phyloP scores from a whole-genome alignment of 768 basidiomycete genomes.

The Lyophyllum decastes region DNA sequence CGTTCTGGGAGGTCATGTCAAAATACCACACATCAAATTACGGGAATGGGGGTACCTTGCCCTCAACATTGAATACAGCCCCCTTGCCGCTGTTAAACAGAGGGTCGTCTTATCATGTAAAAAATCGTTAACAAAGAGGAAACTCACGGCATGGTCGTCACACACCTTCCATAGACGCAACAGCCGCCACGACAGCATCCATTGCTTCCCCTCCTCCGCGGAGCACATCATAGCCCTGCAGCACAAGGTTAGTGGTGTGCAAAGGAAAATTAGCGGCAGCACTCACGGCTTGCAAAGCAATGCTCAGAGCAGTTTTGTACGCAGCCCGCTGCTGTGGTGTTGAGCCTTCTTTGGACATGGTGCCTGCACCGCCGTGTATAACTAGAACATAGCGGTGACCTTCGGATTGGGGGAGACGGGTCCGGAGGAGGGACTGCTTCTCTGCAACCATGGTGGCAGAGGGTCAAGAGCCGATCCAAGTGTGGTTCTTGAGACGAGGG shows the following conservation, averaged over 20 bases:
- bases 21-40: not conserved
- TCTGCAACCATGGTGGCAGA: slow-evolving; percentile 1
- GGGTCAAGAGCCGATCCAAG: too few relatives aligned
- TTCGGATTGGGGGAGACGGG: not conserved
- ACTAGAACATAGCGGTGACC: slow-evolving; percentile 46
- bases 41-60: slow-evolving; percentile 55
- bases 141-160: not conserved
- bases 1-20: slow-evolving; percentile 51
- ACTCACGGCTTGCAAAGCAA: slow-evolving; percentile 51
- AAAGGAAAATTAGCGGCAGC: not conserved
- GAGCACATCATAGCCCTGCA: slow-evolving; percentile 62
- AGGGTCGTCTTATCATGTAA: slow-evolving; percentile 54
- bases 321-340: slow-evolving; percentile 60
- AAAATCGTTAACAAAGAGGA: not conserved
- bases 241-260: not conserved
- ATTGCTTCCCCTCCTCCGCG: slow-evolving; percentile 74
- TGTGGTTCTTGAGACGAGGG: not conserved
- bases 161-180: slow-evolving; percentile 70
- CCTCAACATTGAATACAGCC: slow-evolving; percentile 79
- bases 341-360: slow-evolving; percentile 55
- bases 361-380: slow-evolving; percentile 82
- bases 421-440: slow-evolving; percentile 20
- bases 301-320: slow-evolving; percentile 56
- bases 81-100: slow-evolving; percentile 82
- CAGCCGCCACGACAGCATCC: slow-evolving; percentile 80